Percentiles rank a stretch among this genome's conserved stretches.
These are phyloP conservation scores for Fusarium coicis DNA, from an alignment of 2,329 filamentous ascomycete genomes.

Conservation along the genomic window DNA sequence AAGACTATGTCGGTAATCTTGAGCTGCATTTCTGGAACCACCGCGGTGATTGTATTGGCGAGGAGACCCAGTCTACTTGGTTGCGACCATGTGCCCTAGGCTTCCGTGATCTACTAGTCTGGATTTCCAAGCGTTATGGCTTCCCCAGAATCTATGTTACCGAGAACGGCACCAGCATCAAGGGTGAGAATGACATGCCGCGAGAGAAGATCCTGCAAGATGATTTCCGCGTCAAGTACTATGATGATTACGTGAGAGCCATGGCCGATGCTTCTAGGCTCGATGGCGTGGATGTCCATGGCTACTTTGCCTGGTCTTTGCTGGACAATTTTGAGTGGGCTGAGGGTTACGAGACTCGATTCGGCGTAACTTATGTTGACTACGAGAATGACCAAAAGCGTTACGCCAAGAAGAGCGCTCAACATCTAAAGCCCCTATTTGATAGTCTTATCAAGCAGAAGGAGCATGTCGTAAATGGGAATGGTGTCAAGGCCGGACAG, in stretches of 20 bases:
- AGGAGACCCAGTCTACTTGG: conserved; percentile 86
- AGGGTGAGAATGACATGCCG: conserved; percentile 82
- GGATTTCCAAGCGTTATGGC: conserved; percentile 81
- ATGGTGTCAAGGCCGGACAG: conserved; percentile 26
- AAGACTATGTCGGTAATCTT: conserved; percentile 81
- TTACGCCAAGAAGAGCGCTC: conserved; percentile 85
- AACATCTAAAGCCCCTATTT: conserved; percentile 76
- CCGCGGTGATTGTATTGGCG: conserved; percentile 77
- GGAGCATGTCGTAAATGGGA: conserved; percentile 23
- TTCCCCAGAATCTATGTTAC: conserved; percentile 86
- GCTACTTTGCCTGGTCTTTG: conserved; percentile 88
- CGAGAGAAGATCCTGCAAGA: conserved; percentile 79
- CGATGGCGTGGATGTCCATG: conserved; percentile 82
- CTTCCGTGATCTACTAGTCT: conserved; percentile 80
- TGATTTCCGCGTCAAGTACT: conserved; percentile 84
- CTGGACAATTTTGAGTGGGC: conserved; percentile 95
- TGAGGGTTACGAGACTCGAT: conserved; percentile 89
- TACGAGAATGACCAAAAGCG: conserved; percentile 83
- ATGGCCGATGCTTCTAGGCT: conserved; percentile 77
- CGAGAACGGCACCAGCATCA: conserved; percentile 87
- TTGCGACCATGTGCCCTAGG: conserved; percentile 79
- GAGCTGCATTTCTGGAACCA: conserved; percentile 79
- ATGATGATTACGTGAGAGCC: conserved; percentile 78
- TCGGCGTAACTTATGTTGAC: conserved; percentile 86
- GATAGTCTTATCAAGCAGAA: conserved; percentile 75